These are phyloP conservation scores for Clitoria ternatea DNA, from an alignment of 306 rosid genomes.

Conservation along the genomic window DNA sequence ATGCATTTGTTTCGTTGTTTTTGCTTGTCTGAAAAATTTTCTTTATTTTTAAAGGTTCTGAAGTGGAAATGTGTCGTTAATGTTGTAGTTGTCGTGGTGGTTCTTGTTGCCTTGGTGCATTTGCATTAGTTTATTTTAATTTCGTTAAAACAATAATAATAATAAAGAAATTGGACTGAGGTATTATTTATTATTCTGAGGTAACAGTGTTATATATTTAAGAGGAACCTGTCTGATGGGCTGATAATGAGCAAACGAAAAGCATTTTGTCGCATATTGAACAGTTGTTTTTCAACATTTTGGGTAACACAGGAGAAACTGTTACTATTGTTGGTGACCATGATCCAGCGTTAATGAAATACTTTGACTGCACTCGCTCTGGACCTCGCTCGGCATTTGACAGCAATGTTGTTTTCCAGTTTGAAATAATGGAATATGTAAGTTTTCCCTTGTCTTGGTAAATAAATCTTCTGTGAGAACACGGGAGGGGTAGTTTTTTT, in stretches of 20 bases:
- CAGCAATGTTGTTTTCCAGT: constrained; percentile 62
- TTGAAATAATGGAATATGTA: constrained; percentile 98
- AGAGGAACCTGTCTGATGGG: neutral
- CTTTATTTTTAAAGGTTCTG: no score
- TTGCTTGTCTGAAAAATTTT: constrained; percentile 1
- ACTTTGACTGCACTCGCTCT: constrained; percentile 68
- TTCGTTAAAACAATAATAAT: no score
- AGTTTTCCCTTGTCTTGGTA: constrained; percentile 36
- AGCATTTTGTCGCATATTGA: neutral
- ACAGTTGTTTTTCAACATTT: neutral
- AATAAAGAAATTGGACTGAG: neutral
- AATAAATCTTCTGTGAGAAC: neutral
- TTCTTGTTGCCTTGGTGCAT: constrained; percentile 1
- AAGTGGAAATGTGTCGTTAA: constrained; percentile 1
- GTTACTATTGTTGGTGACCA: constrained; percentile 87
- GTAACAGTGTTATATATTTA: neutral
- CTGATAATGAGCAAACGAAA: neutral
- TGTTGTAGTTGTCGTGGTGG: neutral
- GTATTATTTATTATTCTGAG: neutral
- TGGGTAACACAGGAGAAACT: constrained; percentile 72
- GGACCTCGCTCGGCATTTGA: constrained; percentile 55
- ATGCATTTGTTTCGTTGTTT: neutral
- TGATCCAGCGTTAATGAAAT: constrained; percentile 66
- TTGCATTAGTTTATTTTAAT: neutral
- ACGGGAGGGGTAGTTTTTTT: neutral